A percentile compares a stretch with the other conserved stretches of the same genome.
phyloP scores from a whole-genome alignment of 2,329 filamentous ascomycete genomes.

The Lasiodiplodia citricola region DNA sequence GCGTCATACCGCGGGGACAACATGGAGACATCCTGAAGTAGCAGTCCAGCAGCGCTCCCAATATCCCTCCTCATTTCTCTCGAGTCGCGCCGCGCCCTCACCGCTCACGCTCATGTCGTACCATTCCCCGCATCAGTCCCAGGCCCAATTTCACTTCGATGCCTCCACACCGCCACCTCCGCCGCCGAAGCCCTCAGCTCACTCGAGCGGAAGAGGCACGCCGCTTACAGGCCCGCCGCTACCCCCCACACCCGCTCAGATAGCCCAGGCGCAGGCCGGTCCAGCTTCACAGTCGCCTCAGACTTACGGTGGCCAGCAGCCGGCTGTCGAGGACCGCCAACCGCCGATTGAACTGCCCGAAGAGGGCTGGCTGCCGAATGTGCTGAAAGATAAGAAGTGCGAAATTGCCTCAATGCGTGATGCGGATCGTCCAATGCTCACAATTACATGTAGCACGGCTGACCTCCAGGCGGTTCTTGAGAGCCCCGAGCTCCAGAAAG shows the following conservation, averaged over 20 bases:
- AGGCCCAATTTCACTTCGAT: conserved; percentile 46
- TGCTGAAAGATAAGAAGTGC: conserved; percentile 82
- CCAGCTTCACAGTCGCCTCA: conserved; percentile 37
- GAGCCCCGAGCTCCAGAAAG: conserved; percentile 69
- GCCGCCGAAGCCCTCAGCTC: conserved; percentile 50
- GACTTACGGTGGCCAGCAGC: conserved; percentile 8
- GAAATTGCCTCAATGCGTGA: conserved; percentile 37
- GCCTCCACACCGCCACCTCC: conserved; percentile 54
- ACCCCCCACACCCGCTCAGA: conserved; percentile 42
- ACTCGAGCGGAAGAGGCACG: conserved; percentile 49
- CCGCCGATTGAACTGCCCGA: conserved; percentile 39
- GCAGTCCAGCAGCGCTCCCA: conserved; percentile 23
- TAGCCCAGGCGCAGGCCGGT: conserved; percentile 7
- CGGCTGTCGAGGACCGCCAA: not conserved
- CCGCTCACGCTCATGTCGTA: conserved; percentile 39
- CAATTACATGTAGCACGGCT: conserved; percentile 64
- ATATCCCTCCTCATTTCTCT: conserved; percentile 17
- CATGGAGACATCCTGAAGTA: conserved; percentile 18
- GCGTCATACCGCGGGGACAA: conserved; percentile 21
- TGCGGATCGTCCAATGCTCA: conserved; percentile 27
- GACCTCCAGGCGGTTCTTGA: conserved; percentile 75
- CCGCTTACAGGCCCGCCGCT: conserved; percentile 51
- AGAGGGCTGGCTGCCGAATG: conserved; percentile 78
- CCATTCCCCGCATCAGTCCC: conserved; percentile 40
- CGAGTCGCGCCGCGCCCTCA: conserved; percentile 12